These are phyloP conservation scores for Pseudogymnoascus sp. DNA, from an alignment of 2,329 filamentous ascomycete species.

Conservation along the genomic window DNA sequence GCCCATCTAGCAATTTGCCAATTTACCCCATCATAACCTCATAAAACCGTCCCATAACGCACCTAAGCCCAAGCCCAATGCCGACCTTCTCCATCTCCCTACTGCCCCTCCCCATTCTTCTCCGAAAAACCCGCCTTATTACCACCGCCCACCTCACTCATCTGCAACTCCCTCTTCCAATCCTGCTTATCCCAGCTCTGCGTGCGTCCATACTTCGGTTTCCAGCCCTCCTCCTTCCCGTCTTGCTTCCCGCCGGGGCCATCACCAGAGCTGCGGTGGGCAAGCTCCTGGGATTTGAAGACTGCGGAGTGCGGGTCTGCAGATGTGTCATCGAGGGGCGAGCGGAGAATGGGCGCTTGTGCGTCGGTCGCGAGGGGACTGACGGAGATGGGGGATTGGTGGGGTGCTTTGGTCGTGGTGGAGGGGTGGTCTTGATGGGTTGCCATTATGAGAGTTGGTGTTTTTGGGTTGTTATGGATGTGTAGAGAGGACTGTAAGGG, in stretches of 20 bases:
- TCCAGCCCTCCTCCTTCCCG: neutral
- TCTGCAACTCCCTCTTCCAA: slow-evolving; percentile 45
- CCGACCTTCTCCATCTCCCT: neutral
- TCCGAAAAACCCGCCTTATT: slow-evolving; percentile 21
- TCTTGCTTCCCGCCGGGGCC: neutral
- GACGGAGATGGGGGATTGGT: neutral
- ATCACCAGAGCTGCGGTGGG: neutral
- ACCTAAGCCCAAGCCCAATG: neutral
- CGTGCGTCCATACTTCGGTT: slow-evolving; percentile 20
- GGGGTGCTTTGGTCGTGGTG: neutral
- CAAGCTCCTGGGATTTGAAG: neutral
- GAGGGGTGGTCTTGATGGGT: neutral
- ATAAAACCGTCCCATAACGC: neutral
- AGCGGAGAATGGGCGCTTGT: neutral
- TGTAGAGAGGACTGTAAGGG: neutral
- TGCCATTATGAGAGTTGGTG: neutral
- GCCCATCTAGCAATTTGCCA: neutral
- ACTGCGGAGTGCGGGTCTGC: neutral
- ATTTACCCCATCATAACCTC: neutral
- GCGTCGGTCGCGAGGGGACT: neutral
- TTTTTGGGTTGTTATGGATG: neutral
- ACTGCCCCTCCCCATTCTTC: neutral
- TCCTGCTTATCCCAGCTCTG: slow-evolving; percentile 41
- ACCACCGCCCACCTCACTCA: slow-evolving; percentile 35
- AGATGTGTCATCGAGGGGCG: neutral